phyloP scores from a whole-genome alignment of 1,139 yeast genomes.

The Candida pseudoviswanathii region DNA sequence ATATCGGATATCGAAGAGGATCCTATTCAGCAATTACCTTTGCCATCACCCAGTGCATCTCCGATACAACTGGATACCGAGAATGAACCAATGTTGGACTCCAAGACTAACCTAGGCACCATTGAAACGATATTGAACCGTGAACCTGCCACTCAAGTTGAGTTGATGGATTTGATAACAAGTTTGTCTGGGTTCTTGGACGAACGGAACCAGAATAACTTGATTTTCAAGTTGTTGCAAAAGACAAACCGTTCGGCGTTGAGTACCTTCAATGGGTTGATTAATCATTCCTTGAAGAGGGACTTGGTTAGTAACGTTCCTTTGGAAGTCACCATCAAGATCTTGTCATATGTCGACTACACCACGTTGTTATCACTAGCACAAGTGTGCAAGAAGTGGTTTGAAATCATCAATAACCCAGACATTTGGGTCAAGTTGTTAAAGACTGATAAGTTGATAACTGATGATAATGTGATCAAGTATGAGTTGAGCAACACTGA shows the following conservation, averaged over 20 bases:
- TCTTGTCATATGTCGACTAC: constrained; percentile 69
- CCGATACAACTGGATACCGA: constrained; percentile 46
- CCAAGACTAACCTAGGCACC: constrained; percentile 11
- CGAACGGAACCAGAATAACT: constrained; percentile 41
- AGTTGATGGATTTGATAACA: constrained; percentile 39
- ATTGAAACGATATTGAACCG: constrained; percentile 28
- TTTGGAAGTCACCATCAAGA: constrained; percentile 67
- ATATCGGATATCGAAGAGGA: constrained; percentile 43
- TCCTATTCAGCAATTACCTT: constrained; percentile 49
- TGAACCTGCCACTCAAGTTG: constrained; percentile 43
- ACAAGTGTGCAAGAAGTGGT: constrained; percentile 74
- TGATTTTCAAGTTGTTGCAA: constrained; percentile 67
- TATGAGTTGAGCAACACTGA: constrained; percentile 33
- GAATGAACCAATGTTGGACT: constrained; percentile 3
- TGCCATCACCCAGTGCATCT: constrained; percentile 72
- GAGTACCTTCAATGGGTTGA: constrained; percentile 62
- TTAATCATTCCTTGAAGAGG: constrained; percentile 64
- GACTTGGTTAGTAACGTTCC: constrained; percentile 78
- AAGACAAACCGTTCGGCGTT: constrained; percentile 67
- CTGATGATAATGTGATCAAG: constrained; percentile 36
- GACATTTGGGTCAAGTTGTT: constrained; percentile 62
- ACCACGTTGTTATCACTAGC: constrained; percentile 63
- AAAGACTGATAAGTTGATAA: constrained; percentile 54
- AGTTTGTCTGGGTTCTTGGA: constrained; percentile 38
- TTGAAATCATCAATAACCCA: constrained; percentile 58